Evolutionary conservation across 176 grass and related monocot genomes (phyloP).

Genomic region (Zoysia japonica): DNA sequence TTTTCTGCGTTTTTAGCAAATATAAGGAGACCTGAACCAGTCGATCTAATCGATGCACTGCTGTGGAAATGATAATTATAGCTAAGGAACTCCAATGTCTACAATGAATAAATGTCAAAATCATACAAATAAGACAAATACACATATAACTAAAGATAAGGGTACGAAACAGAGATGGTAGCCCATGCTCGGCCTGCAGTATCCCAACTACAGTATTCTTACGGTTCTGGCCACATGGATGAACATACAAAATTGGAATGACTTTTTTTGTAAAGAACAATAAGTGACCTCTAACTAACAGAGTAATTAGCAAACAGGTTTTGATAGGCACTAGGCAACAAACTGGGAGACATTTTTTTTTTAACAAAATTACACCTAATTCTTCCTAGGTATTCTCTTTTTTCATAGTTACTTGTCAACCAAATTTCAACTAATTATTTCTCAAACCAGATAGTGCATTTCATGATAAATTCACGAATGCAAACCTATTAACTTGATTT

Average conservation of each 20-base stretch:
- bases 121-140: slow-evolving; percentile 5
- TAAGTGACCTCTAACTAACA: slow-evolving; percentile 7
- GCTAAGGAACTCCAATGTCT: slow-evolving; percentile 59
- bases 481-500: neutral
- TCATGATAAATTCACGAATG: neutral
- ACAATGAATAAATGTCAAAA: neutral
- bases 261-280: slow-evolving; percentile 1
- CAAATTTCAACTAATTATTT: slow-evolving; percentile 8
- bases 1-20: slow-evolving; percentile 84
- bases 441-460: neutral
- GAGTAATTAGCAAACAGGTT: neutral
- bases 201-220: slow-evolving; percentile 95
- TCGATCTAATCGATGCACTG: slow-evolving; percentile 87
- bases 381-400: slow-evolving; percentile 4
- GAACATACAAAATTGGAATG: slow-evolving; percentile 56
- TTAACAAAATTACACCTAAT: neutral
- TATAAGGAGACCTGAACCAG: slow-evolving; percentile 98
- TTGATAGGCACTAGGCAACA: neutral
- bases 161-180: slow-evolving; percentile 86
- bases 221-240: slow-evolving; percentile 94
- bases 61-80: slow-evolving; percentile 61
- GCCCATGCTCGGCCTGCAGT: slow-evolving; percentile 83
- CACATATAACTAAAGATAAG: slow-evolving; percentile 41
- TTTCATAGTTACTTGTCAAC: neutral
- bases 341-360: neutral